Evolutionary conservation across 2,329 filamentous ascomycete species (phyloP), one percentile per base, ranked within the genome.

Genomic region (Myriosclerotinia duriaeana): DNA sequence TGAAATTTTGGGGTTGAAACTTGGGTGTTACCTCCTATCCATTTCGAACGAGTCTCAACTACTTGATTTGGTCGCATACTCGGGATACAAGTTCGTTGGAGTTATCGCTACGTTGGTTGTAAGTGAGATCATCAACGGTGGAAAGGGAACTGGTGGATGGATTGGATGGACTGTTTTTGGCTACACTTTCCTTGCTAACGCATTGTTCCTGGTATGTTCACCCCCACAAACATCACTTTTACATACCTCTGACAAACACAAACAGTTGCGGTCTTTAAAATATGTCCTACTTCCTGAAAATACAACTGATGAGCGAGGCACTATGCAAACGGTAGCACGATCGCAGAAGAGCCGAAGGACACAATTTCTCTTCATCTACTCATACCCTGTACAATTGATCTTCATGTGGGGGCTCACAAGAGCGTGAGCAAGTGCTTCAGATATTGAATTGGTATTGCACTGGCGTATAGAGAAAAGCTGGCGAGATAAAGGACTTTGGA

Each of bases 21-120:
- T 97, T 36, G 95, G 94, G 63, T 96, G 92, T 78, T 99, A 98
- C 76, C 87, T 99, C 65, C 80, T 99, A 61, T 93, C 87, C 79
- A 98, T 99, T 78, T 96, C 89, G 73, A 96, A 95, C 77, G 92
- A 96, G 72, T 95, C 91, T 20, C 95, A 98, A 77, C 85, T 98
- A 63, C 86, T 98, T 67, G 95, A 99, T 74, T 80, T 99, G 61
- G 89, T 99, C 64, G 96, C 96, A 6, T 99, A 99, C 80, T 94
- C 91, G 2, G 96, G 96, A 26, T 99, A 99, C 81, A 99, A 99
- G 79, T 99, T 99, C 75, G 94, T 99, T 38, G 95, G 94, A 42
- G 93, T 97, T 72, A 99, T 99, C 69, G 85, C 91, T 60, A 97
- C 93, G 0, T 87, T 98, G 69, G 84, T 90, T 15, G 80, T 94